Conservation (phyloP, 768 basidiomycete species). For the Pleurotus salmoneostramineus region DNA sequence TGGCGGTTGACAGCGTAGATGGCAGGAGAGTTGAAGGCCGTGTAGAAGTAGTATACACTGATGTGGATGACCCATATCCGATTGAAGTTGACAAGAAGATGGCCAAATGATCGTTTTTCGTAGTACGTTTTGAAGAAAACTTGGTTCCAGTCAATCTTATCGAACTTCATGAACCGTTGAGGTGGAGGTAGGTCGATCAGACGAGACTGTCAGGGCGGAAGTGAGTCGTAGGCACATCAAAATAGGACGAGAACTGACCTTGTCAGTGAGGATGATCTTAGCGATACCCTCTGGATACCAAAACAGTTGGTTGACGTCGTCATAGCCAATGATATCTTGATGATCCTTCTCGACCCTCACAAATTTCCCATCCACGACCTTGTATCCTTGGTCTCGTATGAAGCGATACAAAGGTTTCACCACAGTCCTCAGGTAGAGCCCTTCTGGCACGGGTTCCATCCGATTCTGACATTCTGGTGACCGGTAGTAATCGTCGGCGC, state of each 20-base stretch:
- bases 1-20: constrained; percentile 64
- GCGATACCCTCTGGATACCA: constrained; percentile 99
- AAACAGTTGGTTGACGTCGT: constrained; percentile 98
- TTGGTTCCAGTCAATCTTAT: constrained; percentile 93
- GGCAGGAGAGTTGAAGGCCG: constrained; percentile 86
- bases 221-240: constrained; percentile 4
- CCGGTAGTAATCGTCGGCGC: constrained; percentile 99
- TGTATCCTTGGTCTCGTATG: constrained; percentile 96
- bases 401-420: constrained; percentile 94
- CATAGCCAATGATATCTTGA: constrained; percentile 93
- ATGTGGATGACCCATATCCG: constrained; percentile 99
- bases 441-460: constrained; percentile 89
- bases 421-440: constrained; percentile 88
- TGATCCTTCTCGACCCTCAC: constrained; percentile 92
- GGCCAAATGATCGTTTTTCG: constrained; percentile 95
- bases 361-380: constrained; percentile 93
- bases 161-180: constrained; percentile 95
- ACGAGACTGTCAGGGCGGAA: constrained; percentile 52
- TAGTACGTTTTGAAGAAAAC: constrained; percentile 99
- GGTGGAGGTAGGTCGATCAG: constrained; percentile 89
- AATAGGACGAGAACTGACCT: constrained; percentile 40
- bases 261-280: constrained; percentile 83
- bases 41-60: constrained; percentile 94
- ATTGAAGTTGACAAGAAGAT: constrained; percentile 98
- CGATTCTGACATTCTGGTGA: constrained; percentile 96